A percentile compares a stretch with the other conserved stretches of the same genome.
phyloP scores from a whole-genome alignment of 2,329 filamentous ascomycete genomes.

The Colletotrichum tabaci region DNA sequence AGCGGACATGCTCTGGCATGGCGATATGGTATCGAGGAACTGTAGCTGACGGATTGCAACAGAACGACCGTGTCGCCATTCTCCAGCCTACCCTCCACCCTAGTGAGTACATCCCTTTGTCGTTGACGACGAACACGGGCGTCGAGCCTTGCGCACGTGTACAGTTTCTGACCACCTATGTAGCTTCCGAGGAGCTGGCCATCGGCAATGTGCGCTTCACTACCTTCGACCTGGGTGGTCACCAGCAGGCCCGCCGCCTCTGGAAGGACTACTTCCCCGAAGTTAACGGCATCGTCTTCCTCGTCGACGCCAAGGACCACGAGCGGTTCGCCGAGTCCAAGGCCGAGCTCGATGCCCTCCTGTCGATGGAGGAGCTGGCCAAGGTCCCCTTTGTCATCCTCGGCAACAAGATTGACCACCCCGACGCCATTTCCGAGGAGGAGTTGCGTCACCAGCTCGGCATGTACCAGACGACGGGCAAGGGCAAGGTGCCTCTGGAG shows the following conservation, averaged over 20 bases:
- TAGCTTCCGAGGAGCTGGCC: slow-evolving; percentile 90
- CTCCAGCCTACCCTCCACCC: slow-evolving; percentile 93
- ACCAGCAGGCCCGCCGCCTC: slow-evolving; percentile 93
- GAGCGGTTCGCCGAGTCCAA: slow-evolving; percentile 96
- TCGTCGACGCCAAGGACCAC: slow-evolving; percentile 97
- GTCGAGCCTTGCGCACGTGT: slow-evolving; percentile 43
- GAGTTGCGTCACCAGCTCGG: slow-evolving; percentile 93
- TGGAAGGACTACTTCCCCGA: slow-evolving; percentile 99
- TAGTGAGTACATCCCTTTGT: slow-evolving; percentile 69
- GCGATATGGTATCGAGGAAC: slow-evolving; percentile 45
- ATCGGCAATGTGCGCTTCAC: slow-evolving; percentile 96
- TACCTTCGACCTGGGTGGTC: slow-evolving; percentile 93
- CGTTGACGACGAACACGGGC: slow-evolving; percentile 4
- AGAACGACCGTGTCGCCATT: slow-evolving; percentile 95
- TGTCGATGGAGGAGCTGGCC: slow-evolving; percentile 95
- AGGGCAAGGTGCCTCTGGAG: slow-evolving; percentile 93
- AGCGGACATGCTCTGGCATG: slow-evolving; percentile 4
- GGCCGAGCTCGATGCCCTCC: slow-evolving; percentile 94
- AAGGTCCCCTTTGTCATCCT: slow-evolving; percentile 97
- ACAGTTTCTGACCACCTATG: slow-evolving; percentile 43
- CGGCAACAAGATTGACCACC: slow-evolving; percentile 99
- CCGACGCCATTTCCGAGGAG: slow-evolving; percentile 94
- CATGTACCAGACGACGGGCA: slow-evolving; percentile 95
- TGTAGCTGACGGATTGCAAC: slow-evolving; percentile 34
- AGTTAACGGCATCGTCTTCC: slow-evolving; percentile 96